A percentile compares a stretch with the other conserved stretches of the same genome.
Conservation (phyloP, 2,329 filamentous ascomycete genomes). For the Lecanosticta acicola region DNA sequence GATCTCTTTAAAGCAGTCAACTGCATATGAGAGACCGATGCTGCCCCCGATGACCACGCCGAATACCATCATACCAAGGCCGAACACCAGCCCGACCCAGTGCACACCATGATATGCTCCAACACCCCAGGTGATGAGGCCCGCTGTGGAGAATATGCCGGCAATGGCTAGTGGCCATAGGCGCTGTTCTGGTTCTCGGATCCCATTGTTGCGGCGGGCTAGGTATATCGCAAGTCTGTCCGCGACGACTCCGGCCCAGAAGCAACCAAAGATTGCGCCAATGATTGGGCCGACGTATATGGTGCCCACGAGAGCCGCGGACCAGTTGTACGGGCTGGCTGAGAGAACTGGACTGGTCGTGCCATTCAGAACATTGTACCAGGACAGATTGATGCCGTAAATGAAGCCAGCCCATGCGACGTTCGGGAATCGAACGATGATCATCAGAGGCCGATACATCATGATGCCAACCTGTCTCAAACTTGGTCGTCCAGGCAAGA, state of each 20-base stretch:
- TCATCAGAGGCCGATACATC: conserved; percentile 24
- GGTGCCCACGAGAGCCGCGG: conserved; percentile 34
- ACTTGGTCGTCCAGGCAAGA: conserved; percentile 16
- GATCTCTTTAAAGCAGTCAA: conserved; percentile 43
- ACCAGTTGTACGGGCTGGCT: conserved; percentile 33
- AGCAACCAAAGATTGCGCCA: conserved; percentile 33
- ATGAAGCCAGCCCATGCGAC: conserved; percentile 37
- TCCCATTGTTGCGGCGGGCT: conserved; percentile 35
- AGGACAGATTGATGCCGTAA: conserved; percentile 34
- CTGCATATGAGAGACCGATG: conserved; percentile 39
- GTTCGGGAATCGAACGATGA: conserved; percentile 33
- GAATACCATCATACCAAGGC: conserved; percentile 42
- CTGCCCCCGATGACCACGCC: conserved; percentile 38
- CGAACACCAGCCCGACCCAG: conserved; percentile 46
- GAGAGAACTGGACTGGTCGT: conserved; percentile 36
- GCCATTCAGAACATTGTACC: conserved; percentile 33
- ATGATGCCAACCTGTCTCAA: conserved; percentile 20
- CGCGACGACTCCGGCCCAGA: conserved; percentile 33
- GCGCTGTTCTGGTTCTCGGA: conserved; percentile 38
- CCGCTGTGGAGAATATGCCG: conserved; percentile 35
- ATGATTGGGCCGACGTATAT: conserved; percentile 33
- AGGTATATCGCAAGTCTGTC: conserved; percentile 31
- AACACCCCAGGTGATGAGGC: conserved; percentile 39
- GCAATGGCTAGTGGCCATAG: conserved; percentile 39
- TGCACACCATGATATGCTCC: conserved; percentile 43